Conservation (phyloP, 2,329 filamentous ascomycete genomes). For the Ophiostoma perfectum region DNA sequence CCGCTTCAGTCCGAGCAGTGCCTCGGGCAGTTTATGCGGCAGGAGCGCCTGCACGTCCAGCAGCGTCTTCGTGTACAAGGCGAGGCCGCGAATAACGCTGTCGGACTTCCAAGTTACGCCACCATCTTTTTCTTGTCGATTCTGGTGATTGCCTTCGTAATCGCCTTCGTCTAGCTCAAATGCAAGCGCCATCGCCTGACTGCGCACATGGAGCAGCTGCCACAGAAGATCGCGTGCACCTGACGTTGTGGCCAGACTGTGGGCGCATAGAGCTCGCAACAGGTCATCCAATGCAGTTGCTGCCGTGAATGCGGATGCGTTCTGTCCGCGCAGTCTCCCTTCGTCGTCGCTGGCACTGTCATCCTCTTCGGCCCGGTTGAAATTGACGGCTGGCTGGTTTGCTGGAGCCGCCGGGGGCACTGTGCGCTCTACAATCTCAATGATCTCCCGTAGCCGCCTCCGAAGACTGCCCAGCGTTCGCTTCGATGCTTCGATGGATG, state of each 20-base stretch:
- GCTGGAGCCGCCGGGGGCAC: conserved; percentile 14
- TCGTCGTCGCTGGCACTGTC: conserved; percentile 3
- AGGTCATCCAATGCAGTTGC: conserved; percentile 43
- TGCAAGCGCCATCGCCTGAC: conserved; percentile 59
- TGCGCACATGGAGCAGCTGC: conserved; percentile 70
- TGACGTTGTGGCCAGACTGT: conserved; percentile 74
- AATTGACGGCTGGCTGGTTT: not conserved
- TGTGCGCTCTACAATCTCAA: conserved; percentile 46
- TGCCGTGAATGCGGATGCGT: not conserved
- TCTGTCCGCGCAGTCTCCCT: not conserved
- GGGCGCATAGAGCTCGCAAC: conserved; percentile 71
- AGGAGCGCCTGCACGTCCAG: conserved; percentile 63
- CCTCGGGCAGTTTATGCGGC: conserved; percentile 64
- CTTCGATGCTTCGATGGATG: conserved; percentile 54
- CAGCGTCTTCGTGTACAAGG: conserved; percentile 70
- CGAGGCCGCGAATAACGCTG: conserved; percentile 59
- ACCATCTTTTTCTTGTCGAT: conserved; percentile 17
- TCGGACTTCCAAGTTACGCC: conserved; percentile 34
- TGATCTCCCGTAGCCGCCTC: conserved; percentile 58
- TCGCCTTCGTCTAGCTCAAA: conserved; percentile 48
- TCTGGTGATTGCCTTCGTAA: conserved; percentile 21
- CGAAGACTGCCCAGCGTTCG: conserved; percentile 59
- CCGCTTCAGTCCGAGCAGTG: conserved; percentile 62
- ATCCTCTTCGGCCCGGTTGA: not conserved
- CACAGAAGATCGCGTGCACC: conserved; percentile 72